These are phyloP conservation scores for Cocos nucifera DNA, from an alignment of 176 grass and related monocot genomes.

Conservation along the genomic window DNA sequence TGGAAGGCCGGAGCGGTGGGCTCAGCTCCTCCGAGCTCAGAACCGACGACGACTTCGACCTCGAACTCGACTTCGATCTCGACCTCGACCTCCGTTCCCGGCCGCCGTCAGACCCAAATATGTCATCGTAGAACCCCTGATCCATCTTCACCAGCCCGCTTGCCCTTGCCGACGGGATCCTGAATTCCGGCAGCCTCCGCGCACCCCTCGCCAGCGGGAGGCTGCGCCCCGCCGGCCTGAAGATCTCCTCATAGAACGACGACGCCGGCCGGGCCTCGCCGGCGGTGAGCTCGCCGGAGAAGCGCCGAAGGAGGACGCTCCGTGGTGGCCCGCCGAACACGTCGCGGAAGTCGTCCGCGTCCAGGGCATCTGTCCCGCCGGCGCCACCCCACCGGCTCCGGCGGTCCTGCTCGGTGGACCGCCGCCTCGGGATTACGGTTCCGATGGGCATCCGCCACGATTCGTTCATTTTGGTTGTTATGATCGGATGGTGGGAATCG, in stretches of 20 bases:
- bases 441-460: conserved; percentile 44
- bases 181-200: conserved; percentile 18
- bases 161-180: conserved; percentile 9
- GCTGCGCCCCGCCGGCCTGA: background rate
- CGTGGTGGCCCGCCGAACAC: conserved; percentile 85
- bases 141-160: conserved; percentile 31
- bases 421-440: background rate
- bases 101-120: conserved; percentile 48
- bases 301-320: conserved; percentile 67
- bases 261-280: background rate
- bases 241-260: conserved; percentile 9
- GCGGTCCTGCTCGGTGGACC: conserved; percentile 36
- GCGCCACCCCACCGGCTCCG: conserved; percentile 25
- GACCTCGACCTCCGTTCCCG: conserved; percentile 33
- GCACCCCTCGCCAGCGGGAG: background rate
- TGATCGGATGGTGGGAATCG: background rate
- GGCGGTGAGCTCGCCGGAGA: conserved; percentile 19
- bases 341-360: conserved; percentile 60
- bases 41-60: conserved; percentile 48
- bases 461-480: conserved; percentile 43
- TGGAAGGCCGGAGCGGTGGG: conserved; percentile 4
- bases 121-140: conserved; percentile 76
- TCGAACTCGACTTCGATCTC: conserved; percentile 54
- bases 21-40: conserved; percentile 45
- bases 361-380: conserved; percentile 6